phyloP scores from a whole-genome alignment of 192 early-diverging fungal genomes.

The Dimargaris cristalligena region DNA sequence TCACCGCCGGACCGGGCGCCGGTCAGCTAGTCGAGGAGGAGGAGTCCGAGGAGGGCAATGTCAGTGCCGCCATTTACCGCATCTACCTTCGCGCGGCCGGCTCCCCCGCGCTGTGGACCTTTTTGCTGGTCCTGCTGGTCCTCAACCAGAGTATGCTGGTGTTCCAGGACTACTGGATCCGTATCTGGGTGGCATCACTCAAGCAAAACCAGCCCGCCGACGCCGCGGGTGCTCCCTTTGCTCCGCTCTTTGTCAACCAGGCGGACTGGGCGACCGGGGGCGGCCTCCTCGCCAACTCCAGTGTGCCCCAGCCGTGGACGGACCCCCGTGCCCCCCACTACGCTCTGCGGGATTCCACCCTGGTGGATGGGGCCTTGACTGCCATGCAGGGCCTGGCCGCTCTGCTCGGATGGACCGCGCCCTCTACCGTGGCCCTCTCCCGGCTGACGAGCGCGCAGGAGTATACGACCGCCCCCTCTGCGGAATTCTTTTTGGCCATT shows the following conservation, averaged over 20 bases:
- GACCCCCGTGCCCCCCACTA: no score
- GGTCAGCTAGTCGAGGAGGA: slow-evolving; percentile 70
- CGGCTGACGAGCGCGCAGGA: not conserved
- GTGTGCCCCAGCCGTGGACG: no score
- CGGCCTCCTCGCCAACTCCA: no score
- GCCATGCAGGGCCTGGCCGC: not conserved
- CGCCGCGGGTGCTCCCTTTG: slow-evolving; percentile 6
- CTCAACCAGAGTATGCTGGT: slow-evolving; percentile 24
- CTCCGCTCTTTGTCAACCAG: no score
- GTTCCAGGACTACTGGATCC: slow-evolving; percentile 46
- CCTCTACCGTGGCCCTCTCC: not conserved
- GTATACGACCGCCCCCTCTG: slow-evolving; percentile 15
- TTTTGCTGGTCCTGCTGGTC: slow-evolving; percentile 27
- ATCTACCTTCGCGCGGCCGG: slow-evolving; percentile 59
- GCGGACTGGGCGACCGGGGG: no score
- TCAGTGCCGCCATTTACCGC: slow-evolving; percentile 55
- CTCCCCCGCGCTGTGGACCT: slow-evolving; percentile 41
- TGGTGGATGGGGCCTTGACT: slow-evolving; percentile 1
- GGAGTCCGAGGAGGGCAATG: slow-evolving; percentile 63
- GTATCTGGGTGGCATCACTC: slow-evolving; percentile 37
- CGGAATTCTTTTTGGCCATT: slow-evolving; percentile 39
- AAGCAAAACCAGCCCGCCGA: not conserved
- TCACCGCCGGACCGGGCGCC: no score
- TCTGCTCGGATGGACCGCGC: no score
- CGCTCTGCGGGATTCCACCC: slow-evolving; percentile 8